Evolutionary conservation across 1,284 basidiomycete genomes (phyloP).

Genomic region (Cronartium quercuum): DNA sequence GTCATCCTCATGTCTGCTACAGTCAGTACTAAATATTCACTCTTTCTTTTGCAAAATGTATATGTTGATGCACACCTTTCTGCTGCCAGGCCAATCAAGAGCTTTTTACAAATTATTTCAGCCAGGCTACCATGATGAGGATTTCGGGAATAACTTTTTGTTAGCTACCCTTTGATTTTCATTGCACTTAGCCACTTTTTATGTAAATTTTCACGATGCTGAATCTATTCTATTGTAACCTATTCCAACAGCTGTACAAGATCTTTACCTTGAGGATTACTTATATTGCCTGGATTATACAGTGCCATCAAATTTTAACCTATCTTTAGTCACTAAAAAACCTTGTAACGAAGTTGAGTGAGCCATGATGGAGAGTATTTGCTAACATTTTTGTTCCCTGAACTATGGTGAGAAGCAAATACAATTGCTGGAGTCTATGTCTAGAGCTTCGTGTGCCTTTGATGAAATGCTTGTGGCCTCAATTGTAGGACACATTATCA

Average conservation of each 20-base stretch:
- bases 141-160: conserved; percentile 62
- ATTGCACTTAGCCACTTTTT: neutral
- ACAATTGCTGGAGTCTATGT: conserved; percentile 11
- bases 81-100: conserved; percentile 59
- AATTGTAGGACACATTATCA: conserved; percentile 53
- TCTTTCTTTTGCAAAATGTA: neutral
- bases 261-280: conserved; percentile 46
- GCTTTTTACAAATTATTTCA: conserved; percentile 72
- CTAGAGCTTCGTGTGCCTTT: neutral
- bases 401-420: conserved; percentile 22
- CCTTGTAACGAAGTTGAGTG: conserved; percentile 55
- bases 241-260: conserved; percentile 43
- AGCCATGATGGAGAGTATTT: conserved; percentile 5
- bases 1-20: conserved; percentile 80
- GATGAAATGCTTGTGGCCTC: conserved; percentile 40
- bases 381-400: conserved; percentile 4
- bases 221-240: neutral
- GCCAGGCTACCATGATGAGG: conserved; percentile 68
- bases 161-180: neutral
- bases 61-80: neutral
- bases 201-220: neutral
- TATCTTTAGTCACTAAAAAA: conserved; percentile 61
- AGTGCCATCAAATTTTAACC: conserved; percentile 3
- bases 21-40: conserved; percentile 51
- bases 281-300: conserved; percentile 8